Conservation (phyloP, 768 basidiomycete species). For the Lyophyllum atratum region DNA sequence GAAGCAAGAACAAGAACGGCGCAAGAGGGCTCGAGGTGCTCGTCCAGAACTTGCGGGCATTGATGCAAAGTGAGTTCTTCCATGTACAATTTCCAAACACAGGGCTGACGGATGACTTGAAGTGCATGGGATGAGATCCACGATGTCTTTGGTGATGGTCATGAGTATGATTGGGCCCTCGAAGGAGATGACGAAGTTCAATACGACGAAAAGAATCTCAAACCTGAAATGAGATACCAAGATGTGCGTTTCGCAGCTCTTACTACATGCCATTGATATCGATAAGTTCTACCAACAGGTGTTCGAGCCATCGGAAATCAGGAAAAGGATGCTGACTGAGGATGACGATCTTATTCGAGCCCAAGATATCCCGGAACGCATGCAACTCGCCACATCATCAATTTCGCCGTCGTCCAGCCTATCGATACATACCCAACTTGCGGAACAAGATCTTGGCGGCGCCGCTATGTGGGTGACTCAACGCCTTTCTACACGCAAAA, state of each 20-base stretch:
- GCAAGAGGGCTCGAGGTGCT: slow-evolving; percentile 61
- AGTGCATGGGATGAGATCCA: slow-evolving; percentile 96
- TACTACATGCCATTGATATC: not conserved
- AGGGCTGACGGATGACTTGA: slow-evolving; percentile 15
- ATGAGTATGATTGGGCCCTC: slow-evolving; percentile 95
- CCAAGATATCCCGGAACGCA: slow-evolving; percentile 91
- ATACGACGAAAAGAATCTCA: slow-evolving; percentile 47
- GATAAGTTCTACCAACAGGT: slow-evolving; percentile 53
- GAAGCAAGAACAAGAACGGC: slow-evolving; percentile 65
- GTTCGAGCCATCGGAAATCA: slow-evolving; percentile 97
- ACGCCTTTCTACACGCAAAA: slow-evolving; percentile 72
- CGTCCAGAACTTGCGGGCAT: slow-evolving; percentile 77
- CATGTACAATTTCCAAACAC: not conserved
- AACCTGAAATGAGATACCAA: slow-evolving; percentile 79
- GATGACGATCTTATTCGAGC: slow-evolving; percentile 92
- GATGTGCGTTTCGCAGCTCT: slow-evolving; percentile 54
- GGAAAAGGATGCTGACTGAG: slow-evolving; percentile 83
- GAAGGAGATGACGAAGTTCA: slow-evolving; percentile 73
- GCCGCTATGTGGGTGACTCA: slow-evolving; percentile 90
- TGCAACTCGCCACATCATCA: slow-evolving; percentile 88
- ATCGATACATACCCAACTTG: slow-evolving; percentile 62
- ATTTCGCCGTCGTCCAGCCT: slow-evolving; percentile 67
- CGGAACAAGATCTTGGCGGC: slow-evolving; percentile 71
- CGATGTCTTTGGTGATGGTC: slow-evolving; percentile 95
- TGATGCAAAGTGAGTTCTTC: slow-evolving; percentile 70